Conservation (phyloP, 805 yeast genomes). For the Sugiyamaella mastotermitis region DNA sequence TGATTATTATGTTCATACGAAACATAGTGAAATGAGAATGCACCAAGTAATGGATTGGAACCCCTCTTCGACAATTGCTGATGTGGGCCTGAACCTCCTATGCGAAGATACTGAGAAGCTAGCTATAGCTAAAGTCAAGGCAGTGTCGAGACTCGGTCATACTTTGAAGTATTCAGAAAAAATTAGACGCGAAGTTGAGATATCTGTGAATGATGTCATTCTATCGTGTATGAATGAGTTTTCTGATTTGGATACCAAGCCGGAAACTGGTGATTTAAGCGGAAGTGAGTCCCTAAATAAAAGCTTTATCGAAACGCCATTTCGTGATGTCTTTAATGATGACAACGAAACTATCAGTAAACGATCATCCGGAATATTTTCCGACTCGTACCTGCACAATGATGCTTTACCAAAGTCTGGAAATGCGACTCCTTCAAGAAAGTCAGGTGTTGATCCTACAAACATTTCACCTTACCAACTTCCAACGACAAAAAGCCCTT, state of each 20-base stretch:
- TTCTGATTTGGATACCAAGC: no score
- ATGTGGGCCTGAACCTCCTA: constrained; percentile 56
- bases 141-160: constrained; percentile 64
- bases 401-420: constrained; percentile 36
- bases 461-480: constrained; percentile 16
- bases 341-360: background rate
- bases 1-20: constrained; percentile 24
- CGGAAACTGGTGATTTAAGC: no score
- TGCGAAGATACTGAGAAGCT: constrained; percentile 61
- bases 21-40: constrained; percentile 29
- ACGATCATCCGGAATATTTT: constrained; percentile 27
- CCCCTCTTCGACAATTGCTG: constrained; percentile 47
- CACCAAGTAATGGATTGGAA: constrained; percentile 30
- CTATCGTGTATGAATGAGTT: no score
- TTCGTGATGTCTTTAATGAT: background rate
- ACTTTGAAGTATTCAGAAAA: constrained; percentile 68
- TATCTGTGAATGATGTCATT: no score
- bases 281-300: no score
- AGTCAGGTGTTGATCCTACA: no score
- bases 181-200: constrained; percentile 73
- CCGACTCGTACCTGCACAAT: constrained; percentile 36
- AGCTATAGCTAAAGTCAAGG: constrained; percentile 60
- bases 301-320: no score
- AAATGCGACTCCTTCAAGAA: constrained; percentile 1
- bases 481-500: constrained; percentile 8